Evolutionary conservation across 805 yeast species (phyloP).

Genomic region (Cyberlindnera mycetangii): DNA sequence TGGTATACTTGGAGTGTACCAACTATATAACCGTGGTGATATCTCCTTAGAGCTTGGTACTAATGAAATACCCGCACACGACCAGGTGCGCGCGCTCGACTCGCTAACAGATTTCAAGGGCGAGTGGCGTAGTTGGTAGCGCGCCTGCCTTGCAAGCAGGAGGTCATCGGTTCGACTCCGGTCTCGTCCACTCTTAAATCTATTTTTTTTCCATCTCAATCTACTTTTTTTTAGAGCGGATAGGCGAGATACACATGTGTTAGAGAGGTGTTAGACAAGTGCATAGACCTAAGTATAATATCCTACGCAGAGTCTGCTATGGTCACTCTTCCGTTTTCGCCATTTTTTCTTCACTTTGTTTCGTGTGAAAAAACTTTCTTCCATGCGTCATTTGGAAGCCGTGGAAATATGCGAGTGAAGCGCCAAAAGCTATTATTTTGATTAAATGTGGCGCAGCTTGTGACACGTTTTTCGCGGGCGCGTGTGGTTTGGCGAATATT

Average conservation of each 20-base stretch:
- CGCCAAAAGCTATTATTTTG: no score
- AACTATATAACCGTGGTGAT: no score
- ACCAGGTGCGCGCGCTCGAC: not conserved
- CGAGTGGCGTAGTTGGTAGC: constrained; percentile 65
- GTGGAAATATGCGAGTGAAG: not conserved
- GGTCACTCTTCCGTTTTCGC: not conserved
- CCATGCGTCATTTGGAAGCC: not conserved
- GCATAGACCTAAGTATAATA: no score
- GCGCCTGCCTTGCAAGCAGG: constrained; percentile 60
- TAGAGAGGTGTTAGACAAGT: no score
- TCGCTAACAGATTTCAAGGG: constrained; percentile 29
- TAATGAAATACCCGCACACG: no score
- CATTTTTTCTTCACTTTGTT: not conserved
- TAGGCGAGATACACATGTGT: no score
- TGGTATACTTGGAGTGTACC: no score
- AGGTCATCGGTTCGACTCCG: constrained; percentile 62
- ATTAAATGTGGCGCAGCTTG: no score
- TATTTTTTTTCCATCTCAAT: not conserved
- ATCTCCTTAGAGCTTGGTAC: no score
- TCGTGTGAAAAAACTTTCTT: no score
- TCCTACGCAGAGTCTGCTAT: no score
- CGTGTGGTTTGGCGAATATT: not conserved
- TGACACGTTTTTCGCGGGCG: no score
- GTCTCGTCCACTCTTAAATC: constrained; percentile 46
- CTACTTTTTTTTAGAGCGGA: not conserved